Percentiles rank a stretch among this genome's conserved stretches.
Conservation (phyloP, 768 basidiomycete species). For the Termitomyces sp. region DNA sequence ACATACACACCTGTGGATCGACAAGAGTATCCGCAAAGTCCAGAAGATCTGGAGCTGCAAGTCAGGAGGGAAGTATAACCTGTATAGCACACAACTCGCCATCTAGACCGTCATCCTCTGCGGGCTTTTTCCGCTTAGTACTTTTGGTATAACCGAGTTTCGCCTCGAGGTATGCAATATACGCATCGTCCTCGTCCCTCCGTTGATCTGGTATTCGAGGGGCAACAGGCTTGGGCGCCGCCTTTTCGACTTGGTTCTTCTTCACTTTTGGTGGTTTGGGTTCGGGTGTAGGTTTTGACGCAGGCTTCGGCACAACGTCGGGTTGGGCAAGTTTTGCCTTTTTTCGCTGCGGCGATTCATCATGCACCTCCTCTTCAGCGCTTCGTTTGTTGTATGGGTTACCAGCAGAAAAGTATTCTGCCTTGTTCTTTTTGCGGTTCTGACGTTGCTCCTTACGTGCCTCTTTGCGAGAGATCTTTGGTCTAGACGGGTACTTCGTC, state of each 20-base stretch:
- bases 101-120: constrained; percentile 79
- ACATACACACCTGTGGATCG: constrained; percentile 10
- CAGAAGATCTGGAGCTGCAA: constrained; percentile 44
- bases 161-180: constrained; percentile 81
- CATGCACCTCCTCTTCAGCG: constrained; percentile 43
- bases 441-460: constrained; percentile 59
- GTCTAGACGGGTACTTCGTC: constrained; percentile 16
- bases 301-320: neutral
- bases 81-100: constrained; percentile 43
- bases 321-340: constrained; percentile 29
- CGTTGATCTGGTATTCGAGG: constrained; percentile 19
- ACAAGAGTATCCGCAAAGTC: constrained; percentile 43
- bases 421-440: constrained; percentile 59
- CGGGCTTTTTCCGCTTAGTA: constrained; percentile 38
- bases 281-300: neutral
- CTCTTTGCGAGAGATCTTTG: constrained; percentile 50
- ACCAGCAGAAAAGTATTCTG: constrained; percentile 47
- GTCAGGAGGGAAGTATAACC: neutral
- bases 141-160: constrained; percentile 59
- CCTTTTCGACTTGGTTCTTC: constrained; percentile 32
- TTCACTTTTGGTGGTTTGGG: constrained; percentile 7
- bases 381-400: constrained; percentile 28
- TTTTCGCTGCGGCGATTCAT: constrained; percentile 48
- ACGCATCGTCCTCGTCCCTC: constrained; percentile 74
- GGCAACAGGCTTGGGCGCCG: constrained; percentile 15